A percentile compares a stretch with the other conserved stretches of the same genome.
Evolutionary conservation across 805 yeast species (phyloP).

Genomic region (Saccharomycopsis guyanensis): DNA sequence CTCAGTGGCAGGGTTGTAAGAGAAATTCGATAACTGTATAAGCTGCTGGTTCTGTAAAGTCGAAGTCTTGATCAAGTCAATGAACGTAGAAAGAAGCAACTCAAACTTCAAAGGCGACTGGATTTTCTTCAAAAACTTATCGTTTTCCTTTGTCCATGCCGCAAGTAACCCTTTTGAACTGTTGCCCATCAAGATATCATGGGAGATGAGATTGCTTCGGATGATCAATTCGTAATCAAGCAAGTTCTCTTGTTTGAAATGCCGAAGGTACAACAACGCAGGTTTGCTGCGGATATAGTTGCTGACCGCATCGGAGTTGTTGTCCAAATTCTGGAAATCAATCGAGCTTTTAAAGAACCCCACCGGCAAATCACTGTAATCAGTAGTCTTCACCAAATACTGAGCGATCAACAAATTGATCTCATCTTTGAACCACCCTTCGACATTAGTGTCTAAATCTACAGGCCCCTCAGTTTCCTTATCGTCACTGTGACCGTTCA

Average conservation of each 20-base stretch:
- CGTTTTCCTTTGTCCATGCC: slow-evolving; percentile 19
- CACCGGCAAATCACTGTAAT: slow-evolving; percentile 14
- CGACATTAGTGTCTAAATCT: background rate
- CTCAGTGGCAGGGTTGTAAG: background rate
- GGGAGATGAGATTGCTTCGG: slow-evolving; percentile 12
- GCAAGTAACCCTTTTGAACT: slow-evolving; percentile 9
- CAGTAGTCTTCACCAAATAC: slow-evolving; percentile 15
- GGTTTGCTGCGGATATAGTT: slow-evolving; percentile 13
- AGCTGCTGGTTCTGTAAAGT: background rate
- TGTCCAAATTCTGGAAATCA: slow-evolving; percentile 5
- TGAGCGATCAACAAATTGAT: slow-evolving; percentile 16
- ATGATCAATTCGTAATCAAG: slow-evolving; percentile 17
- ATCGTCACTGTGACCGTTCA: background rate
- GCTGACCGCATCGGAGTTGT: slow-evolving; percentile 3
- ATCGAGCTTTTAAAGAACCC: slow-evolving; percentile 13
- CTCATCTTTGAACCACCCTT: slow-evolving; percentile 15
- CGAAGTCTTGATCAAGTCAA: slow-evolving; percentile 13
- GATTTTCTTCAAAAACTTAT: slow-evolving; percentile 19
- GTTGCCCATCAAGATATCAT: slow-evolving; percentile 13
- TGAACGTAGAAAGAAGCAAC: slow-evolving; percentile 6
- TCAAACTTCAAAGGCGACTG: slow-evolving; percentile 19
- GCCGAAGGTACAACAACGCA: slow-evolving; percentile 10
- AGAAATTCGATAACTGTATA: background rate
- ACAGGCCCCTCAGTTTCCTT: background rate
- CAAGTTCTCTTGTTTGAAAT: slow-evolving; percentile 2